Percentiles rank a stretch among this genome's conserved stretches.
Conservation (phyloP, 352 stramenopile genomes). For the Pythium oligandrum region DNA sequence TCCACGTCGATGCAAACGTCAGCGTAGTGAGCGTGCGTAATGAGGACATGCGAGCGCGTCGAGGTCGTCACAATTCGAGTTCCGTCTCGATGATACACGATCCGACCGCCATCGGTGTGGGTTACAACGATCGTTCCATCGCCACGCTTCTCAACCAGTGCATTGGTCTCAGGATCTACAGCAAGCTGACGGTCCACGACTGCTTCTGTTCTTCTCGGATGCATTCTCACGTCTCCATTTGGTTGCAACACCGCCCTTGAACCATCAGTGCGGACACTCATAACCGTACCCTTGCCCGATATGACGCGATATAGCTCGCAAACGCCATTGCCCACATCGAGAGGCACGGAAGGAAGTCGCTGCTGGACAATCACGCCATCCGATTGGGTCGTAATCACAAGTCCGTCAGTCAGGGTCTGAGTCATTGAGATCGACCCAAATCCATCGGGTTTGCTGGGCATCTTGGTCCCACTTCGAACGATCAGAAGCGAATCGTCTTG, state of each 20-base stretch:
- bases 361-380: slow-evolving; percentile 55
- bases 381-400: slow-evolving; percentile 48
- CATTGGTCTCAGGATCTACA: slow-evolving; percentile 69
- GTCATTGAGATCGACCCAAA: slow-evolving; percentile 35
- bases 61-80: slow-evolving; percentile 56
- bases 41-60: slow-evolving; percentile 40
- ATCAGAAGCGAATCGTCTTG: slow-evolving; percentile 43
- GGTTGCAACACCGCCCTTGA: slow-evolving; percentile 38
- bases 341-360: background rate
- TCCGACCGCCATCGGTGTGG: slow-evolving; percentile 46
- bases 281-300: slow-evolving; percentile 46
- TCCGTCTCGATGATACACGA: slow-evolving; percentile 62
- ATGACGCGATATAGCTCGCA: slow-evolving; percentile 42
- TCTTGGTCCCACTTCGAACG: slow-evolving; percentile 26
- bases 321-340: too few relatives aligned
- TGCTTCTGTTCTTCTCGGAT: too few relatives aligned
- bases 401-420: slow-evolving; percentile 45
- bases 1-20: slow-evolving; percentile 69
- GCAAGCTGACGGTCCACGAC: slow-evolving; percentile 15
- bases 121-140: slow-evolving; percentile 61
- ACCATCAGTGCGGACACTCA: slow-evolving; percentile 37
- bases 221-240: slow-evolving; percentile 30
- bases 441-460: slow-evolving; percentile 44
- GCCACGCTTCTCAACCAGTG: slow-evolving; percentile 41
- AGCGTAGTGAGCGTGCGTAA: slow-evolving; percentile 45